These are phyloP conservation scores for Musa balbisiana DNA, from an alignment of 202 grass and related monocot genomes.

Conservation along the genomic window DNA sequence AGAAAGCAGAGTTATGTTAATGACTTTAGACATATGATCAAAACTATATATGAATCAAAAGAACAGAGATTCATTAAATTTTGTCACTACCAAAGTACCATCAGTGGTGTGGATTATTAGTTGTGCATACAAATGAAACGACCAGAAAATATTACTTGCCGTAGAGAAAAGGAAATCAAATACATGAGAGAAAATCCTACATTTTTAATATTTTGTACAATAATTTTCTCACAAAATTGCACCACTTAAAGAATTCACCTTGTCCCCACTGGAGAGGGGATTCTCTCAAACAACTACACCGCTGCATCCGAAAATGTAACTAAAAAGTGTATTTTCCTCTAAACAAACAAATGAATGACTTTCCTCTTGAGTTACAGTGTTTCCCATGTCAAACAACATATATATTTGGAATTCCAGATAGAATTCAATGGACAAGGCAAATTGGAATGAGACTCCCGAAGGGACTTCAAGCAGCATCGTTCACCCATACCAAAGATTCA, in stretches of 20 bases:
- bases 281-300: background rate
- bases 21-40: background rate
- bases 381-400: no score
- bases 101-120: background rate
- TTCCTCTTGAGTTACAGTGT: no score
- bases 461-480: no score
- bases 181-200: background rate
- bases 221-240: background rate
- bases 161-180: background rate
- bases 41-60: background rate
- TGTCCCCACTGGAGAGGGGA: background rate
- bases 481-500: no score
- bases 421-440: no score
- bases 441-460: no score
- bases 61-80: background rate
- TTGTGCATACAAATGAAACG: background rate
- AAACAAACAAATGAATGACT: no score
- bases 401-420: no score
- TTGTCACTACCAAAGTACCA: background rate
- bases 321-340: no score
- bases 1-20: background rate
- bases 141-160: background rate
- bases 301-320: background rate
- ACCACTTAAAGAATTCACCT: background rate
- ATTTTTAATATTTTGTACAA: background rate